phyloP scores from a whole-genome alignment of 176 grass and related monocot genomes.

The Phoenix roebelenii region DNA sequence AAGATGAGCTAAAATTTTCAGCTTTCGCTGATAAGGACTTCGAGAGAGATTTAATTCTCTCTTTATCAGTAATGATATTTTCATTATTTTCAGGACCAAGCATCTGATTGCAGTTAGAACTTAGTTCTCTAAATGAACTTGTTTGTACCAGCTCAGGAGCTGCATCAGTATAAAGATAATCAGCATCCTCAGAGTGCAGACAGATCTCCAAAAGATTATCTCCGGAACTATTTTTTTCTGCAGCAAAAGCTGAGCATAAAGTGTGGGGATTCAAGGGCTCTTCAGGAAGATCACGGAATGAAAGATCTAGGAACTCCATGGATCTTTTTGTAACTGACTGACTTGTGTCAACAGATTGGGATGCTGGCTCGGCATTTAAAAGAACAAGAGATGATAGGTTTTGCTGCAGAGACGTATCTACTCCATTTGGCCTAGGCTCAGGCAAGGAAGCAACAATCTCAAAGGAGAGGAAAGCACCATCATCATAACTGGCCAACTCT shows the following conservation, averaged over 20 bases:
- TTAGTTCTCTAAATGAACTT: constrained; percentile 13
- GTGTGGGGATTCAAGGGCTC: constrained; percentile 25
- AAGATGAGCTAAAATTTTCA: constrained; percentile 28
- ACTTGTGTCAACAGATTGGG: constrained; percentile 21
- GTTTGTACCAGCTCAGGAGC: constrained; percentile 21
- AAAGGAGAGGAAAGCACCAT: constrained; percentile 48
- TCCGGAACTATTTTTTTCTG: constrained; percentile 21
- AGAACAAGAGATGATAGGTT: constrained; percentile 14
- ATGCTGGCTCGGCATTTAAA: constrained; percentile 18
- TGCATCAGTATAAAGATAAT: constrained; percentile 18
- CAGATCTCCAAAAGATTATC: constrained; percentile 42
- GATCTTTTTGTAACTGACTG: constrained; percentile 24
- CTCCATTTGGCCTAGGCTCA: constrained; percentile 41
- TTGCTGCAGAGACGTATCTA: constrained; percentile 1
- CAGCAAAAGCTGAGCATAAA: constrained; percentile 44
- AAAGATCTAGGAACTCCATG: constrained; percentile 42
- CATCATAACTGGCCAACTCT: constrained; percentile 21
- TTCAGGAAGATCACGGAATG: constrained; percentile 42
- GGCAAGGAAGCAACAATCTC: constrained; percentile 31
- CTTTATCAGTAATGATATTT: constrained; percentile 10
- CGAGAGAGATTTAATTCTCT: constrained; percentile 39
- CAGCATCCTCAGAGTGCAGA: constrained; percentile 19
- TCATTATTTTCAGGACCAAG: constrained; percentile 15
- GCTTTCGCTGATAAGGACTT: constrained; percentile 64
- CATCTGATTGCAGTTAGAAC: constrained; percentile 11